Evolutionary conservation across 768 basidiomycete species (phyloP).

Genomic region (Trametes sanguinea): DNA sequence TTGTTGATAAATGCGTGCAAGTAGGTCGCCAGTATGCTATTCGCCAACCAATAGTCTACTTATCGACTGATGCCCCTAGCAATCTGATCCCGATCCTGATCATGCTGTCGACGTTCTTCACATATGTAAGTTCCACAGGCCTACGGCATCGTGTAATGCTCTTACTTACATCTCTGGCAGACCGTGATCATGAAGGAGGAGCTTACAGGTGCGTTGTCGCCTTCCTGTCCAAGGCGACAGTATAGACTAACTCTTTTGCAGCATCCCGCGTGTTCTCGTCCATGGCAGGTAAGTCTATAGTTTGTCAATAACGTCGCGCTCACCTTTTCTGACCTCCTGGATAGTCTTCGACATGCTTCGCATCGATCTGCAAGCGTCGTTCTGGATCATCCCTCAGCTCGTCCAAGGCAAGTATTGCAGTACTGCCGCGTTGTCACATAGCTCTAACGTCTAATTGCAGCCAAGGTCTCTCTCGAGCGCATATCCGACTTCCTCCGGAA

Average conservation of each 20-base stretch:
- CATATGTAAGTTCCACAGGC: constrained; percentile 46
- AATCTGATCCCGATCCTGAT: constrained; percentile 59
- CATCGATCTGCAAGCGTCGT: constrained; percentile 1
- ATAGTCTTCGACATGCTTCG: constrained; percentile 22
- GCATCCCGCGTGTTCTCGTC: constrained; percentile 23
- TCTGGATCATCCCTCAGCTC: constrained; percentile 6
- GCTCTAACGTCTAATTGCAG: not conserved
- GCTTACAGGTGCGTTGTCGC: constrained; percentile 32
- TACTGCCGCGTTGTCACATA: no score
- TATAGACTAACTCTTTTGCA: not conserved
- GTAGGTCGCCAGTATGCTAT: constrained; percentile 31
- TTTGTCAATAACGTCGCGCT: no score
- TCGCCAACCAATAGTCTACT: no score
- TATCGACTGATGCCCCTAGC: constrained; percentile 33
- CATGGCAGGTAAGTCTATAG: constrained; percentile 17
- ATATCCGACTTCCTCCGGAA: constrained; percentile 43
- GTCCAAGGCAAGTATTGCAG: not conserved
- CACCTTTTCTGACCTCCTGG: not conserved
- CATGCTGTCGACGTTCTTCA: constrained; percentile 64
- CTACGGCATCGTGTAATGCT: no score
- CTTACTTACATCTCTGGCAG: not conserved
- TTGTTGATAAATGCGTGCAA: constrained; percentile 47
- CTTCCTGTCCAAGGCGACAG: no score
- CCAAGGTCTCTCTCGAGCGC: constrained; percentile 43
- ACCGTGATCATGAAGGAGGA: constrained; percentile 41